Conservation (phyloP, 352 stramenopile species). For the Thraustotheca clavata region DNA sequence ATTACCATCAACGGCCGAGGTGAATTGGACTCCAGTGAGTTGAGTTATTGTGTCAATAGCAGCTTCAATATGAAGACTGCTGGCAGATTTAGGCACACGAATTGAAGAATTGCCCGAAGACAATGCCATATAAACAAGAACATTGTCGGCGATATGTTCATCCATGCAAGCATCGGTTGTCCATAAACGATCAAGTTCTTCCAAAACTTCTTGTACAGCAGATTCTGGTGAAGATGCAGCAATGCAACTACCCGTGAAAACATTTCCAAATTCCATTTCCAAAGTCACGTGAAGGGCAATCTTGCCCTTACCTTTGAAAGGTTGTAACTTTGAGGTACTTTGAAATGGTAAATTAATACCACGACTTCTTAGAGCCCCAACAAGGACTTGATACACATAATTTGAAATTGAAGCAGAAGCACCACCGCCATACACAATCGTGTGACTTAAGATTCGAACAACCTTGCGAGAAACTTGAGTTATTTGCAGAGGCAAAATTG, state of each 20-base stretch:
- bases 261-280: background rate
- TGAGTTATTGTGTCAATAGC: conserved; percentile 3
- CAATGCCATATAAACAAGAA: conserved; percentile 59
- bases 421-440: conserved; percentile 35
- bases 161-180: conserved; percentile 49
- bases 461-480: conserved; percentile 28
- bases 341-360: background rate
- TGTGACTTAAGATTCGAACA: conserved; percentile 28
- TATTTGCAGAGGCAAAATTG: conserved; percentile 34
- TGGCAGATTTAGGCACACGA: conserved; percentile 25
- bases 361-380: conserved; percentile 28
- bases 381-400: conserved; percentile 32
- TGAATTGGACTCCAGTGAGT: conserved; percentile 1
- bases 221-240: background rate
- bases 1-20: background rate
- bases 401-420: conserved; percentile 25
- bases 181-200: background rate
- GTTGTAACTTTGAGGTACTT: background rate
- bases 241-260: background rate
- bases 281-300: conserved; percentile 6
- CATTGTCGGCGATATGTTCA: conserved; percentile 65
- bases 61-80: conserved; percentile 14
- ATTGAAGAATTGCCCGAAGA: conserved; percentile 40
- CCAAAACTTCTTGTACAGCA: background rate
- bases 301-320: background rate